Base-by-base conservation (phyloP, 179 eudicot species). In the Pouteria campechiana region DNA sequence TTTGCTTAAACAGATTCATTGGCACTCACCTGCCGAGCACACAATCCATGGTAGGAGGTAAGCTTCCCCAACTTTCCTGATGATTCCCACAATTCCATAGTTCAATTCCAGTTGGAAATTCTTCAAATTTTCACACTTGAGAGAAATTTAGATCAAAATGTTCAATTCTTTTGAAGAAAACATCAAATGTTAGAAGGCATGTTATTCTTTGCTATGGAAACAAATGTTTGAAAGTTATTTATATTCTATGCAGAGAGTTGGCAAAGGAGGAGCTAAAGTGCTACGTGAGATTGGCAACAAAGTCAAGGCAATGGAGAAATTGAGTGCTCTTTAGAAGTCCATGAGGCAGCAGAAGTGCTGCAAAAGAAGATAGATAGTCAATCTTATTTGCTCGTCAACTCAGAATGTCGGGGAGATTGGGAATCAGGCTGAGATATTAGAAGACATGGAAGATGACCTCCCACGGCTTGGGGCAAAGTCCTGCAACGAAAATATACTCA, bases 11-110 rank as follows among this genome's bases (percentile, higher is more conserved):
- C 80, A 74, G 48, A 58, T 58, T 9, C 92, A 84, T 10, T 84
- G 92, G 92, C 95, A 81, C 64, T 58, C 83, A 15, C 92, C 95
- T 17, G 69, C 95, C 0, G 95, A 84, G 69, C 95, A 84, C 57
- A 66, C 92, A 29, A 56, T 84, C 57, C 43, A 60, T 31, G 83
- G 87, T 36, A 57, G 35, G 18, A 74, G 81, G 90, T 83, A 11
- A n/a, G n/a, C n/a, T n/a, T n/a, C n/a, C n/a, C n/a, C n/a, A n/a
- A n/a, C n/a, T n/a, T n/a, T n/a, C n/a, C n/a, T n/a, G n/a, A n/a
- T n/a, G n/a, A n/a, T n/a, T n/a, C n/a, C n/a, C n/a, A n/a, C n/a
- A n/a, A n/a, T n/a, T n/a, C n/a, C n/a, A n/a, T n/a, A n/a, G n/a
- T n/a, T n/a, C n/a, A n/a, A n/a, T n/a, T n/a, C n/a, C n/a, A n/a